Conservation (phyloP, 2,329 filamentous ascomycete genomes). For the Graphilbum fragrans region DNA sequence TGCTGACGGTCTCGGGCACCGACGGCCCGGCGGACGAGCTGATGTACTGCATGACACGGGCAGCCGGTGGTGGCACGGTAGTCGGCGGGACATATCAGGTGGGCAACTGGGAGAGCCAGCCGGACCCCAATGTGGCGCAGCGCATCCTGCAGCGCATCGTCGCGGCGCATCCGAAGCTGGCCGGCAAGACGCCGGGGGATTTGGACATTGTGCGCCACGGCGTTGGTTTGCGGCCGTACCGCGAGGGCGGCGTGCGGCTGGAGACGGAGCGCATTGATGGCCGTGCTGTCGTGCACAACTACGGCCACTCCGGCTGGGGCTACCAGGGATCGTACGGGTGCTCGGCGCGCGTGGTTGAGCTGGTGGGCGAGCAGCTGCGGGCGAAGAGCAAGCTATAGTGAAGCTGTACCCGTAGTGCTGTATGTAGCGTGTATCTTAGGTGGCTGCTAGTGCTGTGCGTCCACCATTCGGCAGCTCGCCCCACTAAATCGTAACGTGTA, state of each 20-base stretch:
- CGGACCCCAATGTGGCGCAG: conserved; percentile 66
- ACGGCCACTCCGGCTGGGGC: conserved; percentile 70
- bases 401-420: not conserved
- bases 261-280: conserved; percentile 52
- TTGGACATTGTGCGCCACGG: conserved; percentile 69
- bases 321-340: conserved; percentile 62
- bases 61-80: conserved; percentile 68
- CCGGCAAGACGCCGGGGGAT: conserved; percentile 55
- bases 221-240: conserved; percentile 67
- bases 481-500: too few relatives aligned
- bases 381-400: conserved; percentile 4
- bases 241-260: conserved; percentile 61
- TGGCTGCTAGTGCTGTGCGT: not conserved
- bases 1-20: conserved; percentile 59
- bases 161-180: conserved; percentile 49
- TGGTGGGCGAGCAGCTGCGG: conserved; percentile 49
- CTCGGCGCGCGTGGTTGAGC: conserved; percentile 49
- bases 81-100: conserved; percentile 78
- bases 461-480: not conserved
- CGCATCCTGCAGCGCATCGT: conserved; percentile 76
- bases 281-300: conserved; percentile 60
- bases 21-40: conserved; percentile 56
- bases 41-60: conserved; percentile 72
- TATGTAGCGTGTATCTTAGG: not conserved
- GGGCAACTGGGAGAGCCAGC: conserved; percentile 65